phyloP scores from a whole-genome alignment of 768 basidiomycete species.

The Holtermannia corniformis region DNA sequence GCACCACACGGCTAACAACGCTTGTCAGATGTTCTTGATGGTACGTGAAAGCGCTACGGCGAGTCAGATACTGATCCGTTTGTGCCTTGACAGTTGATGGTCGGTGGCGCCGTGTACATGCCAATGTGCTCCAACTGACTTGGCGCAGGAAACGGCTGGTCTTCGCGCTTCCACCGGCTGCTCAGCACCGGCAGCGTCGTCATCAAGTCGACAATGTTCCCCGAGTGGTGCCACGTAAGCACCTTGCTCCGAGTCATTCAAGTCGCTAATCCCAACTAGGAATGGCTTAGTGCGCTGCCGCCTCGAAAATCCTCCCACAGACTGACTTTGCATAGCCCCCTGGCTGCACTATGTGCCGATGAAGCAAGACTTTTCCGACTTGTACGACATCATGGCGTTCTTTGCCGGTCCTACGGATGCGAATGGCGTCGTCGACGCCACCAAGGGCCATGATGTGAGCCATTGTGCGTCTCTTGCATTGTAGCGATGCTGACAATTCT shows the following conservation, averaged over 20 bases:
- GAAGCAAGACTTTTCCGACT: constrained; percentile 53
- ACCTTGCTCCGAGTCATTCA: not conserved
- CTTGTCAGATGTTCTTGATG: not conserved
- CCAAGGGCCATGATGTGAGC: constrained; percentile 50
- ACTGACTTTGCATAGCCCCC: constrained; percentile 40
- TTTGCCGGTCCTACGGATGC: constrained; percentile 51
- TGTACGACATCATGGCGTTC: constrained; percentile 63
- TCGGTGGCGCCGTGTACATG: not conserved
- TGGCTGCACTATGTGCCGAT: constrained; percentile 71
- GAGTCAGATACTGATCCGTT: too few relatives aligned
- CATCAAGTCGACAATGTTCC: constrained; percentile 63
- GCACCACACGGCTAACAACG: not conserved
- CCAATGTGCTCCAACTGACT: not conserved
- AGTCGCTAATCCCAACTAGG: constrained; percentile 8
- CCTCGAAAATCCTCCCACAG: too few relatives aligned
- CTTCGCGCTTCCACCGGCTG: constrained; percentile 58
- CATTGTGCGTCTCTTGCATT: not conserved
- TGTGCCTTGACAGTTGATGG: too few relatives aligned
- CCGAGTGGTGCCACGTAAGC: constrained; percentile 52
- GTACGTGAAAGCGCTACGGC: constrained; percentile 49
- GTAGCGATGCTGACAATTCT: not conserved
- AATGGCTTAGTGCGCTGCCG: constrained; percentile 31
- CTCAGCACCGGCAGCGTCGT: constrained; percentile 56
- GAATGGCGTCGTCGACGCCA: constrained; percentile 49
- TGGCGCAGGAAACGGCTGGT: constrained; percentile 50